Base-by-base conservation (phyloP, 805 yeast genomes). In the Maudiozyma saulgeensis region DNA sequence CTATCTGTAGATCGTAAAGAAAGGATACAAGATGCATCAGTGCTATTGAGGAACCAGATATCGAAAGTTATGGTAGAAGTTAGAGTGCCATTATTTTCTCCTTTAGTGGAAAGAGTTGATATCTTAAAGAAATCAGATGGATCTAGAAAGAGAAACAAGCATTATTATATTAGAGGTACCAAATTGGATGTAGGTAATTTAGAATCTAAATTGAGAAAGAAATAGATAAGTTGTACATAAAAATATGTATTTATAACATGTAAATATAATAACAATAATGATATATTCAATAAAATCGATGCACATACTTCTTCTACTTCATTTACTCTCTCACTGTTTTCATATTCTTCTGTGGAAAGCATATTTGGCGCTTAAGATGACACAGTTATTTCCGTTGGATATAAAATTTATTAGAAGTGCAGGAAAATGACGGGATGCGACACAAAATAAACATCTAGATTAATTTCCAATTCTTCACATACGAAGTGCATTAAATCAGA, bases 51-150 rank as follows among this genome's bases (percentile, higher is more conserved):
- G 73, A 87, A 89, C 64, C 87, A 84, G 63, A 73, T 87, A 57
- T 76, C 82, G 53, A 85, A 84, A 57, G 69, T 87, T n/a, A 95
- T 95, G 49, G 91, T 87, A 45, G 98, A 91, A 62, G 70, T 83
- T 53, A 75, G 91, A 53, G 79, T 89, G 44, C 90, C 91, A 28
- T 68, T 91, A 25, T 91, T 75, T 72, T 84, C 84, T 53, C 96
- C 97, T 7, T 73, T 80, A 48, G 75, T 93, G 49, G 78, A 81
- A 53, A 79, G 83, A 66, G 74, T 91, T 47, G 97, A 90, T 68
- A 67, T 89, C 39, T 67, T 91, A 53, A 77, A 85, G 67, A 82
- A 82, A 67, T 67, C 70, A 54, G 78, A 77, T 61, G 82, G 87
- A 68, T 54, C 55, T 38, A 80, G 84, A 73, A 74, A 76, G 53